Percentiles rank a stretch among this genome's conserved stretches.
These are phyloP conservation scores for Sicyos edulis DNA, from an alignment of 306 rosid genomes.

Conservation along the genomic window DNA sequence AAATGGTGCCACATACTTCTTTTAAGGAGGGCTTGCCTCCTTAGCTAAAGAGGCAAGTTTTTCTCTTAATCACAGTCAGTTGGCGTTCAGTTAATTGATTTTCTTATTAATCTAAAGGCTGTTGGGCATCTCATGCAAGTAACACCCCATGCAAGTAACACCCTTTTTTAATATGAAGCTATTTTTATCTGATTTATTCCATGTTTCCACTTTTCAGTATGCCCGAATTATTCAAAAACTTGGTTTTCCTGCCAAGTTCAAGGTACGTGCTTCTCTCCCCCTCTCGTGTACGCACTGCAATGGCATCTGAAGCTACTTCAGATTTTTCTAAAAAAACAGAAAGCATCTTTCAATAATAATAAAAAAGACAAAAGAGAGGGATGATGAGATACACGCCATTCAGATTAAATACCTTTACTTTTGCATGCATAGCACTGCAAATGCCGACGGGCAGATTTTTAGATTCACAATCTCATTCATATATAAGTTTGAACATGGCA, in stretches of 20 bases:
- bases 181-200: constrained; percentile 20
- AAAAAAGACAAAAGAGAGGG: not conserved
- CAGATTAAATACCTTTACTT: not conserved
- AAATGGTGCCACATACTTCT: no score
- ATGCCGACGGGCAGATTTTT: not conserved
- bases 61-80: not conserved
- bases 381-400: not conserved
- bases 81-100: not conserved
- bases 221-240: constrained; percentile 92
- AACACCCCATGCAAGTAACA: no score
- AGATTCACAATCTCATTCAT: not conserved
- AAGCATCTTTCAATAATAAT: not conserved
- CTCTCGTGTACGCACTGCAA: not conserved
- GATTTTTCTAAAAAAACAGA: no score
- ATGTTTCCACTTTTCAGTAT: constrained; percentile 44
- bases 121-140: not conserved
- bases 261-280: constrained; percentile 40
- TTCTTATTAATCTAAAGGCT: not conserved
- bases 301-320: no score
- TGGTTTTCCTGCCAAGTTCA: constrained; percentile 77
- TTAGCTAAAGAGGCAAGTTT: no score
- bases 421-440: not conserved
- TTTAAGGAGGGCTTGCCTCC: no score
- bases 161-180: not conserved
- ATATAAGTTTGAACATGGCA: not conserved